phyloP scores from a whole-genome alignment of 1,139 yeast species.

The Zygosaccharomyces sapae region DNA sequence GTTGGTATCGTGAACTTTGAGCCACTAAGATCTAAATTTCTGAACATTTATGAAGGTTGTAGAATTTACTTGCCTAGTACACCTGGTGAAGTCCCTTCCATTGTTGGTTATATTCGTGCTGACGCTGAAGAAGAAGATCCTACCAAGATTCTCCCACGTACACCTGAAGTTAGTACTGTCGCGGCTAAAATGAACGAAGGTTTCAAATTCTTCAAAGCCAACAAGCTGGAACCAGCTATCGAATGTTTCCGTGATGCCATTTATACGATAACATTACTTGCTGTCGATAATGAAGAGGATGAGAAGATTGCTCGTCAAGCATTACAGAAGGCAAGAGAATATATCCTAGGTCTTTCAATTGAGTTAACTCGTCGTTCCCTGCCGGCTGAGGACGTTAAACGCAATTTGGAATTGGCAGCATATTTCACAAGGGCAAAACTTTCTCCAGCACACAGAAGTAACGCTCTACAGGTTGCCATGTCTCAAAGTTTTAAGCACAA shows the following conservation, averaged over 20 bases:
- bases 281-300: slow-evolving; percentile 70
- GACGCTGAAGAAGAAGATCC: slow-evolving; percentile 57
- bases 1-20: slow-evolving; percentile 81
- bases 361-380: slow-evolving; percentile 83
- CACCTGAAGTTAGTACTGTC: slow-evolving; percentile 73
- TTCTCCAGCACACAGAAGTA: slow-evolving; percentile 75
- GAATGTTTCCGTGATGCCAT: slow-evolving; percentile 72
- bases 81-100: slow-evolving; percentile 64
- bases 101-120: slow-evolving; percentile 63
- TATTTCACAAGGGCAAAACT: slow-evolving; percentile 85
- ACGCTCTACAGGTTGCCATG: slow-evolving; percentile 95
- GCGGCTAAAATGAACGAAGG: slow-evolving; percentile 67
- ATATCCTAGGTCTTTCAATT: slow-evolving; percentile 84
- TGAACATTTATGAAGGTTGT: slow-evolving; percentile 77
- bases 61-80: slow-evolving; percentile 72
- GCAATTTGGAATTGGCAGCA: slow-evolving; percentile 91
- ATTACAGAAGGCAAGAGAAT: slow-evolving; percentile 75
- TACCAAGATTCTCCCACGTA: slow-evolving; percentile 54
- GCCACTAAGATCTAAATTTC: slow-evolving; percentile 77
- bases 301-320: slow-evolving; percentile 72
- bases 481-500: slow-evolving; percentile 82
- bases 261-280: slow-evolving; percentile 66
- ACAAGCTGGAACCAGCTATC: slow-evolving; percentile 78
- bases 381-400: slow-evolving; percentile 64
- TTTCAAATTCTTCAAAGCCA: slow-evolving; percentile 75